Conservation (phyloP, 495 filamentous ascomycete species). For the Bacidia gigantensis region DNA sequence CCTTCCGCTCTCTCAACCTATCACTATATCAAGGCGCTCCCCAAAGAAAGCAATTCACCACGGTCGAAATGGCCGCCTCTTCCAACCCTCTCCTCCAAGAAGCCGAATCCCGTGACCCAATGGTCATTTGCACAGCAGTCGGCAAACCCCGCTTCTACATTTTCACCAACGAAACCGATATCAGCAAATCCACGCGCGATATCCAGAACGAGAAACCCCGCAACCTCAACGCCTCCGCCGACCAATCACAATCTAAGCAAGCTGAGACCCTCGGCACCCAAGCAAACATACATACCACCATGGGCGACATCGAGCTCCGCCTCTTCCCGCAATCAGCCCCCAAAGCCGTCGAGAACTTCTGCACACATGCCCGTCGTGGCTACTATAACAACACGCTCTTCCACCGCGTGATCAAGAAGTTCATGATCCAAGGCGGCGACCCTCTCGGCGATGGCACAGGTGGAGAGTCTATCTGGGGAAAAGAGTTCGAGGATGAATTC, state of each 20-base stretch:
- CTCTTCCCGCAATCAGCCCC: conserved; percentile 88
- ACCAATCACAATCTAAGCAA: conserved; percentile 41
- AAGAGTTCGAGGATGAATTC: conserved; percentile 92
- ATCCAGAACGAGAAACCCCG: conserved; percentile 89
- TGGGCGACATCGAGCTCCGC: conserved; percentile 89
- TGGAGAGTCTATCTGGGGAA: conserved; percentile 93
- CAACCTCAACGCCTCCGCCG: conserved; percentile 29
- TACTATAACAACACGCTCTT: conserved; percentile 98
- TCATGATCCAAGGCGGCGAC: conserved; percentile 95
- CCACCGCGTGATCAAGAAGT: conserved; percentile 93
- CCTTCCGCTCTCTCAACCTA: conserved; percentile 67
- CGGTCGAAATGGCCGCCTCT: conserved; percentile 94
- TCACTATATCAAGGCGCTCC: conserved; percentile 93
- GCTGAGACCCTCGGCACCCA: conserved; percentile 53
- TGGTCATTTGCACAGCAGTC: conserved; percentile 69
- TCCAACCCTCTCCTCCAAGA: conserved; percentile 87
- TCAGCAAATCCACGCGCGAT: conserved; percentile 76
- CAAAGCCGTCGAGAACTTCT: conserved; percentile 97
- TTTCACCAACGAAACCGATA: conserved; percentile 80
- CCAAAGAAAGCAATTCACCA: conserved; percentile 78
- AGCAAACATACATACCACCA: conserved; percentile 80
- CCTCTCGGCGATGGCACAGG: conserved; percentile 91
- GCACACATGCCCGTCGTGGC: conserved; percentile 70
- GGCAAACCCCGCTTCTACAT: conserved; percentile 95
- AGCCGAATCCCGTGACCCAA: conserved; percentile 81